Base-by-base conservation (phyloP, 1,284 basidiomycete species). In the Rhodotorula sp. region DNA sequence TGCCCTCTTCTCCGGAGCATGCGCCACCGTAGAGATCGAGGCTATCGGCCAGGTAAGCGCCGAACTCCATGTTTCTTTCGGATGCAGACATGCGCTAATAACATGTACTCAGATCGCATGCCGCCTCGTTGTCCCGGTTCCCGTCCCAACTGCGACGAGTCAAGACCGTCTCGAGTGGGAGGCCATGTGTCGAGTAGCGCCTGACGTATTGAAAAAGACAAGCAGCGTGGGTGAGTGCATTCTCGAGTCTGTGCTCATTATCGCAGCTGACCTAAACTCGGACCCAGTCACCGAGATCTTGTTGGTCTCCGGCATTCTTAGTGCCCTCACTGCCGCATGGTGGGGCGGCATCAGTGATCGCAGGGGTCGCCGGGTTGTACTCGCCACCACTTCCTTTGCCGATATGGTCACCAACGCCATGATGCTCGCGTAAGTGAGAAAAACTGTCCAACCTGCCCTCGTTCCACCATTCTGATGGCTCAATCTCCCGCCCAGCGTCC, bases 271-370 rank as follows among this genome's bases (percentile, higher is more conserved):
- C 16, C 39, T 26, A 10, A 5, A 12, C 47, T 34, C n/a, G 21
- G 10, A 3, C 15, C 10, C 61, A 71, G 72, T 74, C 12, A 69
- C 70, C 12, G 60, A 56, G 23, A 48, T 69, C 21, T 39, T 61
- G 10, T 66, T 74, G 20, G 54, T 65, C 18, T 64, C 54, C 0
- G 72, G 70, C 0, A 31, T 65, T 5, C 54, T 74, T 14, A 69
- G 65, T 18, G 61, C 71, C 0, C 8, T 65, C 18, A 68, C 68
- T 5, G 64, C 69, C 0, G 72, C 65, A 0, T 76, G 58, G 59
- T 76, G 68, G 65, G 72, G 69, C 5, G 54, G 61, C 15, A 3
- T 74, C 1, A 59, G 62, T 4, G 69, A 74, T 23, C 21, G 60
- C 16, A 43, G 57, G 7, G 73, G 75, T 4, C 58, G 73, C 2